phyloP scores from a whole-genome alignment of 108 stramenopile genomes.

The Cyclotella atomus region DNA sequence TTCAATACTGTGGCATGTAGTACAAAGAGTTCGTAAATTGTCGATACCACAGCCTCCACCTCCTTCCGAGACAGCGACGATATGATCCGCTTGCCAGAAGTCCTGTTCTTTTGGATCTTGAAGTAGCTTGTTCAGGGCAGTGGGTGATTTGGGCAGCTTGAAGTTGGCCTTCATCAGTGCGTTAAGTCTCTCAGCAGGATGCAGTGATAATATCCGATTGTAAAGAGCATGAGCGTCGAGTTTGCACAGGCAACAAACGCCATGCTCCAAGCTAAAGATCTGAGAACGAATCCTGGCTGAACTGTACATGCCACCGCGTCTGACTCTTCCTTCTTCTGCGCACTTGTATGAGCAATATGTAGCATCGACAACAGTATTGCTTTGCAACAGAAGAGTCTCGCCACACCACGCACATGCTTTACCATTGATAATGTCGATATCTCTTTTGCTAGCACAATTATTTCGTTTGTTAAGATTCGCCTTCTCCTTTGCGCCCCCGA shows the following conservation, averaged over 20 bases:
- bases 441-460: conserved; percentile 49
- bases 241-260: conserved; percentile 50
- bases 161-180: conserved; percentile 64
- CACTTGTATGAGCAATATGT: conserved; percentile 68
- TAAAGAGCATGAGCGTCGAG: conserved; percentile 65
- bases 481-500: conserved; percentile 70
- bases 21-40: conserved; percentile 83
- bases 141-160: conserved; percentile 56
- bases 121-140: conserved; percentile 60
- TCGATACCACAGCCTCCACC: conserved; percentile 71
- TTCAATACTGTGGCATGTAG: conserved; percentile 70
- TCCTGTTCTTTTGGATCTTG: conserved; percentile 68
- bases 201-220: conserved; percentile 52
- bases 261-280: conserved; percentile 66
- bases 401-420: conserved; percentile 68
- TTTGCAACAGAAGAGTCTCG: conserved; percentile 7
- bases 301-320: conserved; percentile 63
- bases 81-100: conserved; percentile 91
- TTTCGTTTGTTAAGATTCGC: conserved; percentile 49
- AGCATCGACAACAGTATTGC: conserved; percentile 28
- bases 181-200: conserved; percentile 78
- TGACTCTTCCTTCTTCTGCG: conserved; percentile 65
- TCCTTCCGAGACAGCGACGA: conserved; percentile 79
- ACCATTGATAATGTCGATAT: conserved; percentile 52
- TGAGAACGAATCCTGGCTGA: conserved; percentile 56